Evolutionary conservation across 495 filamentous ascomycete genomes (phyloP).

Genomic region (Tuber microsphaerosporum): DNA sequence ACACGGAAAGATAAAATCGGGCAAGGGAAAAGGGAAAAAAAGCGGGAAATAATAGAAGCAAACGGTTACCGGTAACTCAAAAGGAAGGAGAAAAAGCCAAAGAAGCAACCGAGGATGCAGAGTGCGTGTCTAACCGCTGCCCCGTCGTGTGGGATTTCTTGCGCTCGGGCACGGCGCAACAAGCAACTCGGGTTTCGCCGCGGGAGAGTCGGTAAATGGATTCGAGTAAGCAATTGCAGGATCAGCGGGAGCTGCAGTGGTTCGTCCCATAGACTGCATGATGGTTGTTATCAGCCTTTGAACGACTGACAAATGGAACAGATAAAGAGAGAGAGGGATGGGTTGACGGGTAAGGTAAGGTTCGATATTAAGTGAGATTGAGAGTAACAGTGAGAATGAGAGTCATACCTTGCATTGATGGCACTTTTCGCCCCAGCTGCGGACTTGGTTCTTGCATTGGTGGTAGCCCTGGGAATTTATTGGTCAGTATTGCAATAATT

Average conservation of each 20-base stretch:
- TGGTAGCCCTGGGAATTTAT: slow-evolving; percentile 23
- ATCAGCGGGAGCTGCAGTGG: slow-evolving; percentile 16
- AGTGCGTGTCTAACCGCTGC: slow-evolving; percentile 17
- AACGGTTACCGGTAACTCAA: not conserved
- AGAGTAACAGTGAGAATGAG: slow-evolving; percentile 3
- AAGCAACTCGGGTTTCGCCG: slow-evolving; percentile 27
- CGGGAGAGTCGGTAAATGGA: slow-evolving; percentile 13
- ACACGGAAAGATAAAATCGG: not conserved
- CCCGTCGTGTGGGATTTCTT: slow-evolving; percentile 33
- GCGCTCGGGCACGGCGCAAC: slow-evolving; percentile 28
- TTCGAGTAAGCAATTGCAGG: slow-evolving; percentile 18
- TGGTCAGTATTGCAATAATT: not conserved
- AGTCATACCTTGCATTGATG: slow-evolving; percentile 32
- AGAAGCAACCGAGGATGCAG: not conserved
- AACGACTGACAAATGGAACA: not conserved
- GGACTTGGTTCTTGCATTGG: slow-evolving; percentile 35
- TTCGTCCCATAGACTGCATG: slow-evolving; percentile 27
- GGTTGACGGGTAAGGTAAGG: slow-evolving; percentile 3
- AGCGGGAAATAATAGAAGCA: not conserved
- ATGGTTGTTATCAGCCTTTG: not conserved
- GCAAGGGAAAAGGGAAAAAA: not conserved
- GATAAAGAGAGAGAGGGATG: slow-evolving; percentile 5
- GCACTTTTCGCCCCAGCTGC: slow-evolving; percentile 36
- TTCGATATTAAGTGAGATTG: not conserved
- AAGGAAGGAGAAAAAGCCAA: not conserved